Evolutionary conservation across 345 rosid genomes (phyloP).

Genomic region (Raphanus raphanistrum): DNA sequence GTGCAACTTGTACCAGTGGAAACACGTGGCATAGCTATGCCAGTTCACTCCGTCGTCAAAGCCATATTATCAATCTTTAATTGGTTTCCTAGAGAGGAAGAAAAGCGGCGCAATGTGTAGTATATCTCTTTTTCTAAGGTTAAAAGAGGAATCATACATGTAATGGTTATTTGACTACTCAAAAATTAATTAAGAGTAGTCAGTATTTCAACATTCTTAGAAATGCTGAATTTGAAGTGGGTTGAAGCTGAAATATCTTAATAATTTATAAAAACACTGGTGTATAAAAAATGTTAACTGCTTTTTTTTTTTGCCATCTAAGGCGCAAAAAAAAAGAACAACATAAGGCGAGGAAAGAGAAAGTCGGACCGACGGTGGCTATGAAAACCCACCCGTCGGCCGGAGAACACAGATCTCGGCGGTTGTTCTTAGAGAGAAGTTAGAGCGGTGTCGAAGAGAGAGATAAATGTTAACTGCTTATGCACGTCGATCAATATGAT

Average conservation of each 20-base stretch:
- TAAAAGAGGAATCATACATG: background rate
- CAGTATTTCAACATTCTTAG: background rate
- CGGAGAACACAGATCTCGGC: no score
- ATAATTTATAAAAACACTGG: background rate
- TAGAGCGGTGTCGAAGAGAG: no score
- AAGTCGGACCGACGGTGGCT: no score
- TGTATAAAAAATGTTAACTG: no score
- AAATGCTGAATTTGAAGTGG: background rate
- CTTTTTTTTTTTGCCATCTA: no score
- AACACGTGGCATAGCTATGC: constrained; percentile 10
- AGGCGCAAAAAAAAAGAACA: no score
- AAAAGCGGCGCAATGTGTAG: constrained; percentile 8
- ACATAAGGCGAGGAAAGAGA: no score
- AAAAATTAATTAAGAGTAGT: background rate
- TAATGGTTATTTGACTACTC: background rate
- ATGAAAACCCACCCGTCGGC: no score
- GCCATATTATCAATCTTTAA: background rate
- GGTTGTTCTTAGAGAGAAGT: no score
- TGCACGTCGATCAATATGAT: no score
- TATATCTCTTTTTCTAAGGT: no score
- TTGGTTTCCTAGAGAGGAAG: constrained; percentile 29
- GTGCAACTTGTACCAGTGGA: background rate
- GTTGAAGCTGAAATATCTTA: background rate
- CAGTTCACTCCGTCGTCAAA: background rate
- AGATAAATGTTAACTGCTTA: no score